Conservation (phyloP, 2,329 filamentous ascomycete species). For the Microcera coccophila region DNA sequence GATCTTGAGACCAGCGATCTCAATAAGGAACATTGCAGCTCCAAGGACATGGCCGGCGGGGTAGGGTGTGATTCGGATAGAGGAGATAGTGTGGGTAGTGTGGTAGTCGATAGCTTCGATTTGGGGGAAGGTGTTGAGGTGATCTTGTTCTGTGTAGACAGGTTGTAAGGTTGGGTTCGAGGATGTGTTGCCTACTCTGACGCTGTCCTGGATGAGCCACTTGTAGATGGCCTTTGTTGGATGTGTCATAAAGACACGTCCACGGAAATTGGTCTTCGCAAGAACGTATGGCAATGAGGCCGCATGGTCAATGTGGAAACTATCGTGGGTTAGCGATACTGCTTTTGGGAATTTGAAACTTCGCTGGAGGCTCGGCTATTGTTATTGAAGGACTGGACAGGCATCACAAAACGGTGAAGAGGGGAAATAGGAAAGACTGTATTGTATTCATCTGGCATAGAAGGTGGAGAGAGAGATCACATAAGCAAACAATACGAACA, state of each 20-base stretch:
- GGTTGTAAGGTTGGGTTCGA: slow-evolving; percentile 64
- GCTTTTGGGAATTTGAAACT: slow-evolving; percentile 5
- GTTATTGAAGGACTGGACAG: slow-evolving; percentile 19
- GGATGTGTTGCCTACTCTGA: slow-evolving; percentile 75
- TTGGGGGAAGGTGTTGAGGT: slow-evolving; percentile 84
- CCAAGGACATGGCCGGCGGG: slow-evolving; percentile 97
- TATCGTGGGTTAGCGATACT: slow-evolving; percentile 39
- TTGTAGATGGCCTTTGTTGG: slow-evolving; percentile 99
- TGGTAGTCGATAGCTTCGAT: slow-evolving; percentile 99
- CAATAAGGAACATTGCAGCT: slow-evolving; percentile 96
- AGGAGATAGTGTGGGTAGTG: slow-evolving; percentile 94
- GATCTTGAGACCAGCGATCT: slow-evolving; percentile 94
- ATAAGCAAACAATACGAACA: slow-evolving; percentile 14
- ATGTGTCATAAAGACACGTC: slow-evolving; percentile 98
- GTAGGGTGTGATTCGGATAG: slow-evolving; percentile 93
- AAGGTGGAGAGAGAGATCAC: slow-evolving; percentile 28
- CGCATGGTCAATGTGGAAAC: slow-evolving; percentile 98
- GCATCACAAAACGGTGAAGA: slow-evolving; percentile 26
- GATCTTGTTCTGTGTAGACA: slow-evolving; percentile 93
- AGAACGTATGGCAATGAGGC: slow-evolving; percentile 96
- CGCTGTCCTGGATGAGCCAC: slow-evolving; percentile 96
- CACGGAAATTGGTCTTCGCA: slow-evolving; percentile 95
- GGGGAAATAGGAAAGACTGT: slow-evolving; percentile 26
- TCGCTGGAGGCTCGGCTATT: neutral
- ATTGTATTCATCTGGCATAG: slow-evolving; percentile 40